Evolutionary conservation across 2,329 filamentous ascomycete genomes (phyloP), one percentile per base, ranked within the genome.

Genomic region (Diaporthe humulicola): DNA sequence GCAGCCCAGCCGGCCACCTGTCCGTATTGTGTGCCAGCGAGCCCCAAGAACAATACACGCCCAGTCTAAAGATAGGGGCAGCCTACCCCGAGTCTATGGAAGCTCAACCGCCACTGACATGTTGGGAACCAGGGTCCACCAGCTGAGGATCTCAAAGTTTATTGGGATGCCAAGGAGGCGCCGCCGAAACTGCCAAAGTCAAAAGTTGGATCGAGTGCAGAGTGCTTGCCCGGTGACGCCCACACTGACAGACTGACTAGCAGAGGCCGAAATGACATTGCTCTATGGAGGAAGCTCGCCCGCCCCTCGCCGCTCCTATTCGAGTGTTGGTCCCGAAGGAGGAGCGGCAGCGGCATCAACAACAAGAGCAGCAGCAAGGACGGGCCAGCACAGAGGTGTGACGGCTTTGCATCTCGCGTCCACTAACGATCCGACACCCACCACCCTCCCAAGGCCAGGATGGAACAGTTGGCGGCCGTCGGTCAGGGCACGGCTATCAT

Each of bases 51-150:
- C 30, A 25, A 54, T 7, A n/a, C 45, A 40, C 57, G 12, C 64
- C 33, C n/a, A 19, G 64, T 69, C 64, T 69, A 69, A 69, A 54
- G 48, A 69, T 54, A 69, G 64, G 15, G 64, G 64, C 64, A 69
- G 48, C 30, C 66, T 70, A 50, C 70, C 30, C 61, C 54, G 25
- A 70, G 61, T 57, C 50, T 48, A 33, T 33, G 42, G 64, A 58
- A 38, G 57, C 52, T 69, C 52, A 54, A 61, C 72, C 64, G 72
- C 72, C 64, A 73, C 52, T 73, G 72, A 70, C 64, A 57, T 57
- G 30, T 40, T 69, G 57, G 60, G 58, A 52, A 58, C 40, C 69
- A 70, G 69, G 58, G 73, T 54, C 73, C 40, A 48, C 33, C 33
- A 17, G n/a, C 36, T 54, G 56, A 28, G 56, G 48, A 60, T 60